Conservation (phyloP, 164 flowering plant genomes). For the Macadamia tetraphylla region DNA sequence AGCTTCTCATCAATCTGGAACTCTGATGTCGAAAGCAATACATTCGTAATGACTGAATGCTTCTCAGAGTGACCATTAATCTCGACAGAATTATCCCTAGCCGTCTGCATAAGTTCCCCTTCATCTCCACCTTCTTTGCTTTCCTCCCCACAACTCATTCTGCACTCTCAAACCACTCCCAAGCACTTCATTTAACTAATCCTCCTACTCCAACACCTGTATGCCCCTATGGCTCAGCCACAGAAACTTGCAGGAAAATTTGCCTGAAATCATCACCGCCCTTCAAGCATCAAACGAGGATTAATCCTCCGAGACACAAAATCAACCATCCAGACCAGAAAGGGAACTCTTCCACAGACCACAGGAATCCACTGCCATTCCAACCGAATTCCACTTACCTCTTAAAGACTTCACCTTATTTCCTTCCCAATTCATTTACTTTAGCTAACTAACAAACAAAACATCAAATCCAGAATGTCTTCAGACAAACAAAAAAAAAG, state of each 20-base stretch:
- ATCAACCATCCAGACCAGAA: slow-evolving; percentile 12
- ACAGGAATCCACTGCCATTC: neutral
- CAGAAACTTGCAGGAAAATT: slow-evolving; percentile 1
- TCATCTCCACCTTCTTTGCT: slow-evolving; percentile 25
- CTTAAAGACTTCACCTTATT: neutral
- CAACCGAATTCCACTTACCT: slow-evolving; percentile 1
- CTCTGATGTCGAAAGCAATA: slow-evolving; percentile 23
- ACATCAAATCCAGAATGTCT: neutral
- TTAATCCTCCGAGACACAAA: slow-evolving; percentile 4
- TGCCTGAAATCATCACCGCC: neutral
- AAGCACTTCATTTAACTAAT: slow-evolving; percentile 26
- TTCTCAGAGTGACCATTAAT: slow-evolving; percentile 2
- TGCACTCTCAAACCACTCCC: slow-evolving; percentile 31
- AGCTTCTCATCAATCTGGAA: slow-evolving; percentile 52
- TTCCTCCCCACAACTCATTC: slow-evolving; percentile 43
- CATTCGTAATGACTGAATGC: slow-evolving; percentile 23
- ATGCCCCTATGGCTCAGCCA: neutral
- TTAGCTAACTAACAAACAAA: neutral
- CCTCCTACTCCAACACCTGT: neutral
- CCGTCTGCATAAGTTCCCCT: slow-evolving; percentile 13
- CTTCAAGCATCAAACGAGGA: slow-evolving; percentile 12
- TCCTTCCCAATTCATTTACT: slow-evolving; percentile 4
- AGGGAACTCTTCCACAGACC: neutral
- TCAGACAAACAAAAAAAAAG: too few species aligned
- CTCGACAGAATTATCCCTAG: slow-evolving; percentile 15